A percentile compares a stretch with the other conserved stretches of the same genome.
Conservation (phyloP, 1,284 basidiomycete species). For the Ganoderma meredithae region DNA sequence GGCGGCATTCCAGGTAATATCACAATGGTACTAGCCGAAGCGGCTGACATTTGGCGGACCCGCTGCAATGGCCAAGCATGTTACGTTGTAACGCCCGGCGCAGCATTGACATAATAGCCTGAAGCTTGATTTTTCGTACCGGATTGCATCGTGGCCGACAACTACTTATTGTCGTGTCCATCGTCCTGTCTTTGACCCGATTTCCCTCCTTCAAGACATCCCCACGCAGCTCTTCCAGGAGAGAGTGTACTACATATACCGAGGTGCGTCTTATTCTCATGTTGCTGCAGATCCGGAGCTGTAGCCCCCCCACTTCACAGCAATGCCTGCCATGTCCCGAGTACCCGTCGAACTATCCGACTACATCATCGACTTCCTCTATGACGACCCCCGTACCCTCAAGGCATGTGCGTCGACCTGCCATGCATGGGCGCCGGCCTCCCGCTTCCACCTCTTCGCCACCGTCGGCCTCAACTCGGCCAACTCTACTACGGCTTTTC, state of each 20-base stretch:
- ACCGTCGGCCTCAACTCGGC: conserved; percentile 35
- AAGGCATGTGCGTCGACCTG: conserved; percentile 45
- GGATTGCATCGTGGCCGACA: background rate
- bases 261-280: background rate
- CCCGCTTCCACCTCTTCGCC: conserved; percentile 47
- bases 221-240: background rate
- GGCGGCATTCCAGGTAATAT: conserved; percentile 4
- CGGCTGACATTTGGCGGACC: conserved; percentile 1
- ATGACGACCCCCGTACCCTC: conserved; percentile 42
- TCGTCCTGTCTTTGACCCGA: background rate
- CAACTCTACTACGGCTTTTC: conserved; percentile 28
- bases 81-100: conserved; percentile 4
- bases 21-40: background rate
- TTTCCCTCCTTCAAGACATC: background rate
- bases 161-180: conserved; percentile 2
- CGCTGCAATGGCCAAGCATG: background rate
- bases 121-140: background rate
- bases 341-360: conserved; percentile 47
- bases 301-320: background rate
- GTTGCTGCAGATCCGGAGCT: background rate
- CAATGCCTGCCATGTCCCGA: conserved; percentile 26
- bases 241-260: background rate
- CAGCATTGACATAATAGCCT: background rate
- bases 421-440: conserved; percentile 45
- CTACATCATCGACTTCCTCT: conserved; percentile 47